A percentile compares a stretch with the other conserved stretches of the same genome.
Evolutionary conservation across 495 filamentous ascomycete genomes (phyloP).

Genomic region (Collariella sp.): DNA sequence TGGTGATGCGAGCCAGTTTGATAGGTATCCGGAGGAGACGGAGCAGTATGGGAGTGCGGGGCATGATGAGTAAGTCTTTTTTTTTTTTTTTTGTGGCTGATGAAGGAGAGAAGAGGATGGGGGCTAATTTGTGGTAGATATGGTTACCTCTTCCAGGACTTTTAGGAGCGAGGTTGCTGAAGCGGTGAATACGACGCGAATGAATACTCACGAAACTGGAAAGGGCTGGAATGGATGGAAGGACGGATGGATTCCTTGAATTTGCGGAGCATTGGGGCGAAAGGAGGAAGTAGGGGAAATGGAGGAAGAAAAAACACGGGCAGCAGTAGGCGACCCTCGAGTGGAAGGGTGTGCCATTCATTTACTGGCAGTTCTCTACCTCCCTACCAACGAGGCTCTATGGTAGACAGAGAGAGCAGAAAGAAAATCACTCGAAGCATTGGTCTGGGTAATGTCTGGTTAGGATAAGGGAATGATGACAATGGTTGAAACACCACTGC

Average conservation of each 20-base stretch:
- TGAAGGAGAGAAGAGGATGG: not conserved
- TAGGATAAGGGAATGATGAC: no score
- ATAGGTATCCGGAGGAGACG: constrained; percentile 94
- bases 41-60: constrained; percentile 76
- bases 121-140: constrained; percentile 8
- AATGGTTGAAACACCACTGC: no score
- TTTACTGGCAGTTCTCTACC: no score
- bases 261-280: no score
- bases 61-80: constrained; percentile 66
- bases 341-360: no score
- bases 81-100: not conserved
- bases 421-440: no score
- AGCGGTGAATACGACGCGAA: not conserved
- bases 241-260: not conserved
- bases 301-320: no score
- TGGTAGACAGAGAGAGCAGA: no score
- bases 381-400: no score
- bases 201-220: no score
- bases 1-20: constrained; percentile 94
- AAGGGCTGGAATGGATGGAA: not conserved
- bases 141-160: constrained; percentile 16
- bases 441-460: not conserved
- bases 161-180: not conserved
- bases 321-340: no score
- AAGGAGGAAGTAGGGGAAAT: no score